phyloP scores from a whole-genome alignment of 2,329 filamentous ascomycete genomes.

The Parastagonospora nodorum region DNA sequence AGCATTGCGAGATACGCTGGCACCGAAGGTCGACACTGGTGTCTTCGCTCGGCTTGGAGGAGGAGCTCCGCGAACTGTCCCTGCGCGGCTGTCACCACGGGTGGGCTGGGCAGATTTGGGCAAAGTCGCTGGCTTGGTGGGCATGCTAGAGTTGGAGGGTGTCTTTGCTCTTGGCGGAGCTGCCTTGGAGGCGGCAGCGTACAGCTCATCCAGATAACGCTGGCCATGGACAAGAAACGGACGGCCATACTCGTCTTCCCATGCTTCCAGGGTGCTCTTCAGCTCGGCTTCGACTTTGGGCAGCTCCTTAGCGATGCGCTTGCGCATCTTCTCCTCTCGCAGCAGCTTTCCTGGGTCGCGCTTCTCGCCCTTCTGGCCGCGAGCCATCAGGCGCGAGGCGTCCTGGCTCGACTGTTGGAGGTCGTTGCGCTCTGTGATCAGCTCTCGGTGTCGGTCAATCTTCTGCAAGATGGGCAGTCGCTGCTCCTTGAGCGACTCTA shows the following conservation, averaged over 20 bases:
- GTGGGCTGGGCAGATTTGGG: constrained; percentile 34
- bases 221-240: constrained; percentile 94
- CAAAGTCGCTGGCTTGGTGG: constrained; percentile 30
- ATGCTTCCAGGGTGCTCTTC: constrained; percentile 77
- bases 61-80: constrained; percentile 47
- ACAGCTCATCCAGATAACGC: constrained; percentile 85
- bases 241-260: constrained; percentile 92
- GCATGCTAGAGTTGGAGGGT: constrained; percentile 58
- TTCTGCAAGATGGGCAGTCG: constrained; percentile 81
- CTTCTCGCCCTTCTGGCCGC: constrained; percentile 89
- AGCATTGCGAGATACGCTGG: constrained; percentile 43
- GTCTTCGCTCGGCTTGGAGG: constrained; percentile 53
- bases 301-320: constrained; percentile 93
- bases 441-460: constrained; percentile 79
- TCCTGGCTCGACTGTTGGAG: constrained; percentile 91
- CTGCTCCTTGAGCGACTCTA: constrained; percentile 84
- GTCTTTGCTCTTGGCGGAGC: constrained; percentile 75
- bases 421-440: constrained; percentile 86
- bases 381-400: constrained; percentile 87
- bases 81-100: constrained; percentile 31
- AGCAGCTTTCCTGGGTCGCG: constrained; percentile 93
- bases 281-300: constrained; percentile 87
- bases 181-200: constrained; percentile 63
- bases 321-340: constrained; percentile 97
- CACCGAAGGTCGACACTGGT: constrained; percentile 43